phyloP scores from a whole-genome alignment of 1,284 basidiomycete genomes.

The Cerioporus squamosus region DNA sequence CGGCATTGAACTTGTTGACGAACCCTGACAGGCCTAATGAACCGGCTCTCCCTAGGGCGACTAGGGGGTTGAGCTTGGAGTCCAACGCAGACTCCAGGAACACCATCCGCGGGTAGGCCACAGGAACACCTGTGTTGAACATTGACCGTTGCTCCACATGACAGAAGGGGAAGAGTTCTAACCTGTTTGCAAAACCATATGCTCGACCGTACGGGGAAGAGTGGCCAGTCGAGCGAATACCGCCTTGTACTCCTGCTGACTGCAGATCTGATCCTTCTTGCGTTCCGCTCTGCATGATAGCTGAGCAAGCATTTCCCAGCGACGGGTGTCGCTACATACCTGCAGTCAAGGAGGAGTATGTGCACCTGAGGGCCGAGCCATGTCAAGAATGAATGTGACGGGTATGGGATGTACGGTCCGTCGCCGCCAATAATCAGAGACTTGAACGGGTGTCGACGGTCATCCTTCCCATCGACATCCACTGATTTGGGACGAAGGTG shows the following conservation, averaged over 20 bases:
- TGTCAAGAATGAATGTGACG: conserved; percentile 81
- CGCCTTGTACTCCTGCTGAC: conserved; percentile 70
- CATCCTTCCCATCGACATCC: conserved; percentile 74
- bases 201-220: conserved; percentile 72
- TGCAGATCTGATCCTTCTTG: conserved; percentile 80
- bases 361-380: conserved; percentile 74
- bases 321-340: conserved; percentile 47
- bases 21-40: conserved; percentile 75
- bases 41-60: conserved; percentile 68
- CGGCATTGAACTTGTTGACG: conserved; percentile 91
- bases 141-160: background rate
- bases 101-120: conserved; percentile 93
- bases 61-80: conserved; percentile 83
- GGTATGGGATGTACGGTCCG: conserved; percentile 80
- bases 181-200: conserved; percentile 85
- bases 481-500: conserved; percentile 43
- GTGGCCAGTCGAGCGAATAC: conserved; percentile 65
- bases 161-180: conserved; percentile 10
- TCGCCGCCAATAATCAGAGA: conserved; percentile 75
- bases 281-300: conserved; percentile 74
- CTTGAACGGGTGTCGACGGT: conserved; percentile 67
- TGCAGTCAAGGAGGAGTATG: conserved; percentile 85
- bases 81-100: conserved; percentile 83
- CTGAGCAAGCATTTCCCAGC: background rate
- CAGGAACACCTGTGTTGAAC: conserved; percentile 60